Conservation (phyloP, 768 basidiomycete species). For the Mycena galericulata region DNA sequence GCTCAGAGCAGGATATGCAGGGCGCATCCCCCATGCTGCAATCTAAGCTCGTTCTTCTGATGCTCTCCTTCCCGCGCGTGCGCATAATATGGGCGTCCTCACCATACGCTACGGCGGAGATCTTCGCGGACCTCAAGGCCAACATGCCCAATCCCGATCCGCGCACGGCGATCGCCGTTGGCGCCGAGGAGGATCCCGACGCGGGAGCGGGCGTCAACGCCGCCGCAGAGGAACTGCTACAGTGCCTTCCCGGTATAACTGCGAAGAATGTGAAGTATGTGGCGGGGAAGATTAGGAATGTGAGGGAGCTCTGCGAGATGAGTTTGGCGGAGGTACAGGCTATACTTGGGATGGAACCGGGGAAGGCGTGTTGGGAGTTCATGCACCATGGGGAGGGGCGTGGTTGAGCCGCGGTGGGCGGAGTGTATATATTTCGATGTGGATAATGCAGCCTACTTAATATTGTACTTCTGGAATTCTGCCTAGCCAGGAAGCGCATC, state of each 20-base stretch:
- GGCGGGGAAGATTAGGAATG: slow-evolving; percentile 81
- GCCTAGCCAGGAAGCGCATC: too few relatives aligned
- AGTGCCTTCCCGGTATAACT: slow-evolving; percentile 86
- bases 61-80: slow-evolving; percentile 90
- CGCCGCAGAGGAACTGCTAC: slow-evolving; percentile 85
- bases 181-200: slow-evolving; percentile 81
- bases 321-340: slow-evolving; percentile 70
- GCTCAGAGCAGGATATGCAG: slow-evolving; percentile 45
- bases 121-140: slow-evolving; percentile 91
- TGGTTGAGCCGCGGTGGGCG: not conserved
- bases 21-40: slow-evolving; percentile 74
- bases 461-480: too few relatives aligned
- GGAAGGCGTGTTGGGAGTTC: slow-evolving; percentile 84
- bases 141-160: slow-evolving; percentile 87
- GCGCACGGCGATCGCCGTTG: slow-evolving; percentile 78
- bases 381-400: slow-evolving; percentile 75
- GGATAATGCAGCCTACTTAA: too few relatives aligned
- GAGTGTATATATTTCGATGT: too few relatives aligned
- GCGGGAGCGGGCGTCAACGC: slow-evolving; percentile 76
- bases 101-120: slow-evolving; percentile 90
- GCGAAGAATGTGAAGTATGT: slow-evolving; percentile 89
- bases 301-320: slow-evolving; percentile 81
- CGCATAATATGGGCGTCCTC: slow-evolving; percentile 98
- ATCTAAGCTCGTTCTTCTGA: slow-evolving; percentile 92
- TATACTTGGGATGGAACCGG: slow-evolving; percentile 84